Base-by-base conservation (phyloP, 495 filamentous ascomycete genomes). In the Hyphodiscus hymeniophilus region DNA sequence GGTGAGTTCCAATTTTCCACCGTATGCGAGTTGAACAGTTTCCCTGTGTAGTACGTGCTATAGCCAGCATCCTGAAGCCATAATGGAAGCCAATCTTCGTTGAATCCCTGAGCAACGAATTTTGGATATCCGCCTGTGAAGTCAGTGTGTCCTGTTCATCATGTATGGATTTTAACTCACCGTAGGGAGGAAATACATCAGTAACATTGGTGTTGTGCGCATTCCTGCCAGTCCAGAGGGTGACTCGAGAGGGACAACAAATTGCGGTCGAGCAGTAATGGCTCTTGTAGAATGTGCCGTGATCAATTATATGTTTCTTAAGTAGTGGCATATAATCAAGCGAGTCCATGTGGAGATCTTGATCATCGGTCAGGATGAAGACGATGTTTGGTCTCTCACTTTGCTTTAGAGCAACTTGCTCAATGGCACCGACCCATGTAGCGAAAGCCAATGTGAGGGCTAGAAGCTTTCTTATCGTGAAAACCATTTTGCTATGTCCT, bases 121-220 rank as follows among this genome's bases (percentile, higher is more conserved):
- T 83, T 82, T 12, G 79, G 78, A 56, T 82, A 85, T 20, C 80
- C 81, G 17, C 80, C 78, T 75, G 21, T 23, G 24, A 13, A 30
- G 23, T 46, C 18, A 38, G 23, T 10, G 44, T 12, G 39, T 23
- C 3, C 17, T 20, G n/a, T 22, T 7, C 33, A 15, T n/a, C n/a
- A 21, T 28, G 16, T n/a, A 15, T 15, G 22, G 24, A 48, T 21
- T 42, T 48, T 28, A 23, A 33, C 50, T 49, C 58, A 73, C 75
- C 74, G 44, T 74, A 79, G 26, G 77, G 80, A 13, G 79, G 76
- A 5, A 52, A 68, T 6, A 85, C 74, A 50, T 82, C 77, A 4
- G 81, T 84, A 3, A 85, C 79, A 59, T 85, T 85, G 3, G 81
- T 84, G 50, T 84, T 85, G 52, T 85, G 81, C 7, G 80, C 77